Conservation (phyloP, 108 stramenopile genomes). For the Poteriospumella lacustris region DNA sequence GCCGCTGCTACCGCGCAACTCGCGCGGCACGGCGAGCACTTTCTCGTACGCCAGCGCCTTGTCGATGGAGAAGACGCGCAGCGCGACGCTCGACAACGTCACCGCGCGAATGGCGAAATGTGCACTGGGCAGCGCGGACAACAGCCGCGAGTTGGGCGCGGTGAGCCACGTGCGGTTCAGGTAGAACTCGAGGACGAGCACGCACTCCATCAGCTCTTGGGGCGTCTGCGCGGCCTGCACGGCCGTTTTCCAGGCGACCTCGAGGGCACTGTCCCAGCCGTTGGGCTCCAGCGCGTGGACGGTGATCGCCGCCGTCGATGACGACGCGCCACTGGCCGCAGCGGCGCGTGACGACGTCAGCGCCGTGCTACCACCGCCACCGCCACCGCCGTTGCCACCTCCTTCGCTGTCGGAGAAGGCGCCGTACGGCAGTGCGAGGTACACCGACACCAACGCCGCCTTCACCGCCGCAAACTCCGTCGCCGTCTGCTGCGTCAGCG, state of each 20-base stretch:
- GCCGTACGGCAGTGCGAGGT: neutral
- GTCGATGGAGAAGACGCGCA: constrained; percentile 10
- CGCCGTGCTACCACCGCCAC: too few relatives aligned
- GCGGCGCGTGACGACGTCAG: too few relatives aligned
- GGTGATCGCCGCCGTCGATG: neutral
- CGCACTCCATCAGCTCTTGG: constrained; percentile 12
- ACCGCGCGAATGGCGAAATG: neutral
- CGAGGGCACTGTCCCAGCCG: constrained; percentile 2
- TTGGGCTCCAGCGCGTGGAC: neutral
- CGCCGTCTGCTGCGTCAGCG: neutral
- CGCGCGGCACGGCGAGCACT: neutral
- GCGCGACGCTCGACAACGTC: neutral
- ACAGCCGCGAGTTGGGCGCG: neutral
- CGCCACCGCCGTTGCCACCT: too few relatives aligned
- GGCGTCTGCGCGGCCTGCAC: neutral
- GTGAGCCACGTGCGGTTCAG: neutral
- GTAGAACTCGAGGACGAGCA: constrained; percentile 7
- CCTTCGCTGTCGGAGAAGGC: neutral
- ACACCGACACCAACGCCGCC: neutral
- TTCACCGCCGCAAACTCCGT: constrained; percentile 4
- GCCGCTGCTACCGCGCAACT: neutral
- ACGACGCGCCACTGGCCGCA: neutral
- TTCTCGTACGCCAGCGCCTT: neutral
- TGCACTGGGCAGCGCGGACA: constrained; percentile 2
- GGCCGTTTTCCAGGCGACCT: neutral